Base-by-base conservation (phyloP, 176 grass and related monocot genomes). In the Thalia dealbata region DNA sequence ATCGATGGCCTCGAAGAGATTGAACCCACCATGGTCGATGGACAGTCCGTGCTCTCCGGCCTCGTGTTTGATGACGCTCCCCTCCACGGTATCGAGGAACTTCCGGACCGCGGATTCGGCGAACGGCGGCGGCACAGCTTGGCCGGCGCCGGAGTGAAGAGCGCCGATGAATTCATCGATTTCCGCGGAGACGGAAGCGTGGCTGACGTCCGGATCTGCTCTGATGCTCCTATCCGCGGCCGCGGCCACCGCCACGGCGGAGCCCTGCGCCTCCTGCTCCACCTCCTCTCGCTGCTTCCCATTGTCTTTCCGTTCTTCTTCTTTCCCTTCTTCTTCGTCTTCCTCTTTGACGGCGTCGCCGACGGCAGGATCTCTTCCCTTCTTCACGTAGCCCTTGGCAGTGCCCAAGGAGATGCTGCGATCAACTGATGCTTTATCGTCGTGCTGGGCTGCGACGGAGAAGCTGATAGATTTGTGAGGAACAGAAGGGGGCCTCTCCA, bases 1-100 rank as follows among this genome's bases (percentile, higher is more conserved):
- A 60, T 23, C 72, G 68, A 93, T 84, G 44, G 85, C 76, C 3
- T 74, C 69, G 50, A 93, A 79, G 30, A 93, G 83, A 61, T 56
- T 80, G 65, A 86, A 51, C 65, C 67, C 71, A n/a, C 82, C 79
- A 5, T 79, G 46, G 12, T 46, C 27, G 48, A 56, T 77, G 3
- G 41, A 70, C 2, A 24, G 22, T 78, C 81, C 90, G 21, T 86
- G 76, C 46, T 82, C 87, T 15, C 30, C 58, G 10, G 70, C 79
- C 22, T 97, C 84, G 22, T 86, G 76, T 76, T 86, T 84, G 29
- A 75, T 74, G 0, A 91, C 84, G 30, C 23, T 30, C 35, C 62
- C 22, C 35, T 75, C 73, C 1, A 55, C 58, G n/a, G 29, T 13
- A 11, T 25, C 55, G 6, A 29, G 30, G 23, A 45, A 63, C 22